Evolutionary conservation across 2,329 filamentous ascomycete genomes (phyloP).

Genomic region (Fusarium succisae): DNA sequence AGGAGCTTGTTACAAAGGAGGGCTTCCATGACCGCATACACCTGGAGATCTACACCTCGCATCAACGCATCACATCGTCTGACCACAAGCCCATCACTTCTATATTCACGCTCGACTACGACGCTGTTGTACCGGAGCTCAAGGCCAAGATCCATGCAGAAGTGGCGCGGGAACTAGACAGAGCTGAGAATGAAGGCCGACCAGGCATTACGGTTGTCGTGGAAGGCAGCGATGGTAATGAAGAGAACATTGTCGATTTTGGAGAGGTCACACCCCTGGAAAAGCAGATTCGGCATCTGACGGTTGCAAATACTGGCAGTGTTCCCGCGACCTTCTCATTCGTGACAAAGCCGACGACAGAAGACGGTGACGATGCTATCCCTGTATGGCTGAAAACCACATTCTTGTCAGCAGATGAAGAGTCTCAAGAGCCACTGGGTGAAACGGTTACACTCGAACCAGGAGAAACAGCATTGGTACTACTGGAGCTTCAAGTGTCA

Average conservation of each 20-base stretch:
- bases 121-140: slow-evolving; percentile 84
- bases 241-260: slow-evolving; percentile 74
- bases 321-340: slow-evolving; percentile 84
- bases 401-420: slow-evolving; percentile 61
- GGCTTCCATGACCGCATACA: slow-evolving; percentile 64
- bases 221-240: slow-evolving; percentile 62
- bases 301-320: slow-evolving; percentile 90
- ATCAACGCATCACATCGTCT: slow-evolving; percentile 89
- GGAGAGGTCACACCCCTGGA: slow-evolving; percentile 77
- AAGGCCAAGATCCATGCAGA: slow-evolving; percentile 87
- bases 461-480: slow-evolving; percentile 80
- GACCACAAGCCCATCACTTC: slow-evolving; percentile 94
- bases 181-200: slow-evolving; percentile 88
- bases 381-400: slow-evolving; percentile 77
- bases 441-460: slow-evolving; percentile 77
- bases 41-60: slow-evolving; percentile 79
- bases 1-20: slow-evolving; percentile 65
- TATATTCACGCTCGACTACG: slow-evolving; percentile 84
- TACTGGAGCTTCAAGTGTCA: slow-evolving; percentile 74
- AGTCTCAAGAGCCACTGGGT: slow-evolving; percentile 46
- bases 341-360: slow-evolving; percentile 71
- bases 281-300: slow-evolving; percentile 73
- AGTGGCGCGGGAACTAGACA: slow-evolving; percentile 86
- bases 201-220: slow-evolving; percentile 85
- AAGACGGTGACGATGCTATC: slow-evolving; percentile 51